phyloP scores from a whole-genome alignment of 257 asterid genomes.

The Forsythia viridissima region DNA sequence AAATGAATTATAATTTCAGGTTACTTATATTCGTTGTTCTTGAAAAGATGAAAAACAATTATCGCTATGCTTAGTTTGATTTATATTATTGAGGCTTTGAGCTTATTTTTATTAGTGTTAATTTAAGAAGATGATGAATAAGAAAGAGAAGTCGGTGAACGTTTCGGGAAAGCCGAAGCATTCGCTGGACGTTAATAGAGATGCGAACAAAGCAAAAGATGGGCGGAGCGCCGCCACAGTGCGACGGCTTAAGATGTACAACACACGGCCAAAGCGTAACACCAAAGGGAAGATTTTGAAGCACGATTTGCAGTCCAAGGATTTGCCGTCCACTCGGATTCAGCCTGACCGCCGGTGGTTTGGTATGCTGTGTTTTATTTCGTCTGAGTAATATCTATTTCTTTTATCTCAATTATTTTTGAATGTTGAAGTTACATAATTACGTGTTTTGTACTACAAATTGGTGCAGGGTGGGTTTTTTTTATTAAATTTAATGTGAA shows the following conservation, averaged over 20 bases:
- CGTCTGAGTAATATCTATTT: not conserved
- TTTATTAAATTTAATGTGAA: not conserved
- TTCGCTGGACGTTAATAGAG: conserved; percentile 74
- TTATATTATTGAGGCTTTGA: not conserved
- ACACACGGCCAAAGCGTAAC: conserved; percentile 64
- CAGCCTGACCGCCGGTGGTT: conserved; percentile 96
- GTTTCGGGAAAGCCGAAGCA: conserved; percentile 97
- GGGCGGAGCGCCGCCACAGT: conserved; percentile 88
- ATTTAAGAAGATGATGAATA: conserved; percentile 53
- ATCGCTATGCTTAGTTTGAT: not conserved
- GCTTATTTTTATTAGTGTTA: not conserved
- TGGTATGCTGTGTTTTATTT: conserved; percentile 44
- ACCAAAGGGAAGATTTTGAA: conserved; percentile 53
- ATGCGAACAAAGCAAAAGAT: conserved; percentile 41
- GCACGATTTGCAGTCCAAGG: conserved; percentile 89
- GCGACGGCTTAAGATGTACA: conserved; percentile 94
- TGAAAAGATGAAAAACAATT: not conserved
- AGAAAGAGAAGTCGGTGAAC: conserved; percentile 73
- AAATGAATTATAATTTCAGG: not conserved
- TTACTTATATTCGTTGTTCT: not conserved
- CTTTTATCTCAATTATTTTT: not conserved
- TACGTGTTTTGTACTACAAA: not conserved
- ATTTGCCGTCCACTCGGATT: conserved; percentile 85
- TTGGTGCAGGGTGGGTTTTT: not conserved
- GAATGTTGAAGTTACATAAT: not conserved